Evolutionary conservation across 345 rosid genomes (phyloP).

Genomic region (Moringa oleifera): DNA sequence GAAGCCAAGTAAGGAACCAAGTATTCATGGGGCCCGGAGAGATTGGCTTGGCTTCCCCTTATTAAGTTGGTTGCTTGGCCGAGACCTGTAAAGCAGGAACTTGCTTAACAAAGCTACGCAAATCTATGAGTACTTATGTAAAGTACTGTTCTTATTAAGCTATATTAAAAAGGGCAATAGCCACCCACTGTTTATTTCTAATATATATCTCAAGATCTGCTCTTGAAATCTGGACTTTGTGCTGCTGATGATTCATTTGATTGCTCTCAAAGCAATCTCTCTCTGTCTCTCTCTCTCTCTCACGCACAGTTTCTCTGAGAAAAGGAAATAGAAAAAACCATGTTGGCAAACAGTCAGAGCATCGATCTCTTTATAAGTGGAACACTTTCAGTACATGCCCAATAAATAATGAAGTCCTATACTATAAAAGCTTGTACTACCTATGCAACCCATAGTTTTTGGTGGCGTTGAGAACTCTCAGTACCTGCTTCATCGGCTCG

Average conservation of each 20-base stretch:
- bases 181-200: not conserved
- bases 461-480: too few relatives aligned
- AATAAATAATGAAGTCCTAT: too few relatives aligned
- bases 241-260: slow-evolving; percentile 15
- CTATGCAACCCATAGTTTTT: too few relatives aligned
- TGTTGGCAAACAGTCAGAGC: too few relatives aligned
- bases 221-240: slow-evolving; percentile 30
- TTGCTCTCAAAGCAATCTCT: slow-evolving; percentile 1
- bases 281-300: slow-evolving; percentile 1
- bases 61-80: slow-evolving; percentile 18
- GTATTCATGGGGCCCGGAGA: slow-evolving; percentile 27
- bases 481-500: too few relatives aligned
- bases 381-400: too few relatives aligned
- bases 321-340: not conserved
- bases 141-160: too few relatives aligned
- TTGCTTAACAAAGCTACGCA: slow-evolving; percentile 16
- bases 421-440: too few relatives aligned
- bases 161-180: not conserved
- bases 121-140: too few relatives aligned
- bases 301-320: too few relatives aligned
- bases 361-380: too few relatives aligned
- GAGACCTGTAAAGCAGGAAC: slow-evolving; percentile 44
- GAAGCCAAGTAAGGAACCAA: slow-evolving; percentile 28
- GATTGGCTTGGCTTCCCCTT: slow-evolving; percentile 2
- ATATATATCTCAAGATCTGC: slow-evolving; percentile 26